Base-by-base conservation (phyloP, 139 green algal genomes). In the Closterium sp. region DNA sequence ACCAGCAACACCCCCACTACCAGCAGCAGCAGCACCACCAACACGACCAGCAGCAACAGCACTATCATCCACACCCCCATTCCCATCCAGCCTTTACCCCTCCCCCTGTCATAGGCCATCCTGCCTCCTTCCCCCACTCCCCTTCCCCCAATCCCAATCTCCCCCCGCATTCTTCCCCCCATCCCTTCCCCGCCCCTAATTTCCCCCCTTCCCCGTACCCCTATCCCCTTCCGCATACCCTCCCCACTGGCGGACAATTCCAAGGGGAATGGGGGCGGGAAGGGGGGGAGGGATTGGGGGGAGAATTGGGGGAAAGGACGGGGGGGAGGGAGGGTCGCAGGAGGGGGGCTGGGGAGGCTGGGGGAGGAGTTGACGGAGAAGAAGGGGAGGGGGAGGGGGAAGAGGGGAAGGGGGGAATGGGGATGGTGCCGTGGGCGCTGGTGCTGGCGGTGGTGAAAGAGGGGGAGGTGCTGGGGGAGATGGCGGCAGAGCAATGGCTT, bases 381-480 rank as follows among this genome's bases (percentile, higher is more conserved):
- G 91, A 92, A 38, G 50, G 85, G 31, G 91, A 94, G 89, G 62
- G 19, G 62, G 17, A 79, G 62, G 62, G 45, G 34, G 34, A 34
- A 31, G 89, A 84, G 9, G 28, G n/a, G 6, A 4, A 31, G 38
- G 9, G 10, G 38, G 89, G 29, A 28, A 45, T 0, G 62, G 84
- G 21, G 9, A 2, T 29, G 30, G 1, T 91, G 27, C 91, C 91
- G 7, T 94, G 91, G 91, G 70, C 30, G 70, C 89, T 94, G 31
- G 27, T 31, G 73, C 29, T 94, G 85, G 88, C 91, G 22, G 17
- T 94, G 34, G 45, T 73, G 73, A 94, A 94, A 29, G 91, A 94
- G 88, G 50, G 85, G 88, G 91, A 94, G 89, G 89, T 93, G 45
- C 88, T 94, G 38, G 89, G 88, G 21, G 91, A 94, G 89, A 92